Evolutionary conservation across 2,329 filamentous ascomycete species (phyloP), one percentile per base, ranked within the genome.

Genomic region (Aureobasidium sp.): DNA sequence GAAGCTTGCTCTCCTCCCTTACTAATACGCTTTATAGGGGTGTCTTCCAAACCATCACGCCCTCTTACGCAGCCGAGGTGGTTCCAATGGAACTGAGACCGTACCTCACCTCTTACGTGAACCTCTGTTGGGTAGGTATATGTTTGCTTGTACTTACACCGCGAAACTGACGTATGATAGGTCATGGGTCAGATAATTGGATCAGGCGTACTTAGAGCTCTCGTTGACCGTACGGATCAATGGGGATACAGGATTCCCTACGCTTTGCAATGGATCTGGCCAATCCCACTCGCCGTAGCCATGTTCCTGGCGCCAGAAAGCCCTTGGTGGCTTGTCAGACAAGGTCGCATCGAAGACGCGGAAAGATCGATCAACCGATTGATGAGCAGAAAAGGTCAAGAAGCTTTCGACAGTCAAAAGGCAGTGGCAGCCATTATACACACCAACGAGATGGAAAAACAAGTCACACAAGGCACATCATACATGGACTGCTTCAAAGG

Each of bases 1-100:
- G 29, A 20, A 25, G 20, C 3, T 15, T 23, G 4, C 23, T 18
- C 48, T 51, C 31, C 20, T 53, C 4, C 29, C 13, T 53, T 53
- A 13, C 50, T 53, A 9, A 53, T n/a, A 3, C 50, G 23, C 11
- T 15, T 23, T 11, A 13, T 16, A 53, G 50, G 72, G 71, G 73
- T 23, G 67, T 72, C 2, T 73, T 74, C 29, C 68, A 70, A 13
- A 72, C 69, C 1, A 74, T 80, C 33, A 77, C 79, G 13, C 78
- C 87, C 68, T 90, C 89, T 1, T 93, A 93, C 72, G 90, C 90
- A 36, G 89, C 88, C 64, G 91, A 93, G 71, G 84, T 90, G 18
- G 87, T 85, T 40, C 88, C 88, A 4, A 78, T 87, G 50, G 82
- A 83, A 1, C 81, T 90, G 47, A 82, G 88, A 18, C 85, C 84